Conservation (phyloP, 1,139 yeast species). For the Kodamaea anthophila region DNA sequence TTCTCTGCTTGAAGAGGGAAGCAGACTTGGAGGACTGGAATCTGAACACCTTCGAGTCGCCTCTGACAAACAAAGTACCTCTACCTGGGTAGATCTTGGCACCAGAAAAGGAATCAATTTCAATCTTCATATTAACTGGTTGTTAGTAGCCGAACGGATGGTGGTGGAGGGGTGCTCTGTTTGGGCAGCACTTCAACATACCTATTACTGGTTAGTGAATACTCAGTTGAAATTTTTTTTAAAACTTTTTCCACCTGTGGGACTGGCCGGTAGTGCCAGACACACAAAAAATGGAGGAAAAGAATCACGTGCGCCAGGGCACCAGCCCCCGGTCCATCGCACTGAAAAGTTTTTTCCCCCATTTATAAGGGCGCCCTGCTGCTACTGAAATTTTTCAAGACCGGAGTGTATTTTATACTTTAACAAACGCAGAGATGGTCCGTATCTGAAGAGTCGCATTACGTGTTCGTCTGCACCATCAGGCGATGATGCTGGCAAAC, state of each 20-base stretch:
- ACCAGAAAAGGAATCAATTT: constrained; percentile 99
- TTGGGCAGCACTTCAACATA: constrained; percentile 6
- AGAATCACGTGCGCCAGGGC: no score
- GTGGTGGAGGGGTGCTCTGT: no score
- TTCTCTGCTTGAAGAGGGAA: constrained; percentile 98
- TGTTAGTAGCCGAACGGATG: constrained; percentile 2
- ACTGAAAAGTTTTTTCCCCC: constrained; percentile 8
- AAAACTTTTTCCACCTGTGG: constrained; percentile 7
- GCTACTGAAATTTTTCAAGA: constrained; percentile 28
- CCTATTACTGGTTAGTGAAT: constrained; percentile 8
- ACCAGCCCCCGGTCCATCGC: no score
- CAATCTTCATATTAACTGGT: constrained; percentile 80
- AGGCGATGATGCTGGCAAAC: constrained; percentile 6
- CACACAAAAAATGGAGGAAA: constrained; percentile 1
- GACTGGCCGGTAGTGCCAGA: constrained; percentile 5
- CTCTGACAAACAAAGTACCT: constrained; percentile 98
- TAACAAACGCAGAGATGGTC: constrained; percentile 89
- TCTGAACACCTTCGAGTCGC: constrained; percentile 99
- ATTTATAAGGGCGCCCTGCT: constrained; percentile 3
- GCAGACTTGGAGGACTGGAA: constrained; percentile 98
- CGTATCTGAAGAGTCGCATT: constrained; percentile 38
- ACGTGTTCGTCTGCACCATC: constrained; percentile 7
- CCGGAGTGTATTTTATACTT: constrained; percentile 74
- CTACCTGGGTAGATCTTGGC: constrained; percentile 99
- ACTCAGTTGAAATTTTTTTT: constrained; percentile 7